Conservation (phyloP, 2,329 filamentous ascomycete genomes). For the Xenoacremonium recifei region DNA sequence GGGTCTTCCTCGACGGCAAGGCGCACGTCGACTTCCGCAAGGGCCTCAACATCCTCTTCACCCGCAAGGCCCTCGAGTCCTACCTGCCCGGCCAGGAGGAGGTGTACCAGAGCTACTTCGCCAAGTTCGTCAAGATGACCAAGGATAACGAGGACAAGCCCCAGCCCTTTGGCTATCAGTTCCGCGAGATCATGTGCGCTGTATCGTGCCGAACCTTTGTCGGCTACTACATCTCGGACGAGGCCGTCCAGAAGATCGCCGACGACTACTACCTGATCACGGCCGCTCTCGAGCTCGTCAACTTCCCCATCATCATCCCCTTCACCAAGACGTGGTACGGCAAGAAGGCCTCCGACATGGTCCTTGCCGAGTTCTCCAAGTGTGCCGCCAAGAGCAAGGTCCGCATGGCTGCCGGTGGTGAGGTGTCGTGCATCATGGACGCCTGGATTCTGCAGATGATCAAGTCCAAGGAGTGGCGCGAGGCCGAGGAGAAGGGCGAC, state of each 20-base stretch:
- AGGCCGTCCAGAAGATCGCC: slow-evolving; percentile 88
- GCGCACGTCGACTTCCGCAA: slow-evolving; percentile 96
- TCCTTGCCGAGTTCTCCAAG: slow-evolving; percentile 83
- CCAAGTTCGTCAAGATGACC: slow-evolving; percentile 73
- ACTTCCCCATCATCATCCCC: slow-evolving; percentile 94
- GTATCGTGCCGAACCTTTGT: slow-evolving; percentile 96
- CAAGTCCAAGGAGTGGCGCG: slow-evolving; percentile 77
- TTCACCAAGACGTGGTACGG: slow-evolving; percentile 97
- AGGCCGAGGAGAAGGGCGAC: slow-evolving; percentile 72
- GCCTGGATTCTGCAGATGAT: slow-evolving; percentile 89
- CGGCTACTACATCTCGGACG: slow-evolving; percentile 89
- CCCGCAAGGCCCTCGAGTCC: slow-evolving; percentile 78
- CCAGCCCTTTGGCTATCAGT: slow-evolving; percentile 83
- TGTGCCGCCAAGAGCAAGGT: slow-evolving; percentile 93
- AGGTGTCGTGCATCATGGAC: slow-evolving; percentile 91
- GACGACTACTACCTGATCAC: slow-evolving; percentile 98
- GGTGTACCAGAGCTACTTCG: slow-evolving; percentile 85
- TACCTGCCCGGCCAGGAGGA: slow-evolving; percentile 93
- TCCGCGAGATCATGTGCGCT: slow-evolving; percentile 93
- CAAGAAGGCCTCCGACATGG: slow-evolving; percentile 92
- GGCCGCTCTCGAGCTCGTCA: slow-evolving; percentile 92
- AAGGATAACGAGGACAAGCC: slow-evolving; percentile 70
- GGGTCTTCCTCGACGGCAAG: slow-evolving; percentile 96
- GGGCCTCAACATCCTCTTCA: slow-evolving; percentile 92
- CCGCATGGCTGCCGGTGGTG: slow-evolving; percentile 83